Base-by-base conservation (phyloP, 208 protist genomes). In the Tetramitus jugosus region DNA sequence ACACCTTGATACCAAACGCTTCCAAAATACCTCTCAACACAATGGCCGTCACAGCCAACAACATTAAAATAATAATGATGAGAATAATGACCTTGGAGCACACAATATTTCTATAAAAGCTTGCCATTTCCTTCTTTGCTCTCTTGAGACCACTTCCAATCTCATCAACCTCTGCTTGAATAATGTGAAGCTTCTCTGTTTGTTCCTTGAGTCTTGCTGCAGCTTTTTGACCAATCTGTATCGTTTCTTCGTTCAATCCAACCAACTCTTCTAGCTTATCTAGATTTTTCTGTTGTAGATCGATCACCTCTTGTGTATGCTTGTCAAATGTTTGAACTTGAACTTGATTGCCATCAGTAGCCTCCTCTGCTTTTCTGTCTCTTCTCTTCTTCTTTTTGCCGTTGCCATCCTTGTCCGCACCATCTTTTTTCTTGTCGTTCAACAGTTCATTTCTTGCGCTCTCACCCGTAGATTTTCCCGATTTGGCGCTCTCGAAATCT, bases 161-260 rank as follows among this genome's bases (percentile, higher is more conserved):
- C 20, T 71, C 65, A 49, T 71, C 65, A 14, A 71, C 43, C 26
- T 71, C 65, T 33, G 29, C 49, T 71, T 71, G 65, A 49, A 71
- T 71, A 31, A n/a, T 0, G 29, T 35, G 7, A 23, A 71, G 31
- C 33, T 29, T 71, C 20, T 71, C 65, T 17, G 65, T 71, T 49
- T 71, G 65, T 71, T 71, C 39, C 49, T 49, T 71, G 8, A 71
- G 31, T 33, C 35, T 42, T 49, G 43, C 65, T 8, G 35, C 39
- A 49, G 65, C 65, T 71, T 35, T 40, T 35, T 35, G 39, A 35
- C 65, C 65, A 49, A 71, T 49, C 49, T 71, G 39, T 26, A 71
- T 71, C 1, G 39, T 71, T 46, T 71, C 65, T 35, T 71, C 65
- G 20, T 26, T 40, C 6, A 49, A 49, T 14, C 26, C n/a, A 14